A percentile compares a stretch with the other conserved stretches of the same genome.
These are phyloP conservation scores for Globisporangium spinosum DNA, from an alignment of 352 stramenopile species.

Conservation along the genomic window DNA sequence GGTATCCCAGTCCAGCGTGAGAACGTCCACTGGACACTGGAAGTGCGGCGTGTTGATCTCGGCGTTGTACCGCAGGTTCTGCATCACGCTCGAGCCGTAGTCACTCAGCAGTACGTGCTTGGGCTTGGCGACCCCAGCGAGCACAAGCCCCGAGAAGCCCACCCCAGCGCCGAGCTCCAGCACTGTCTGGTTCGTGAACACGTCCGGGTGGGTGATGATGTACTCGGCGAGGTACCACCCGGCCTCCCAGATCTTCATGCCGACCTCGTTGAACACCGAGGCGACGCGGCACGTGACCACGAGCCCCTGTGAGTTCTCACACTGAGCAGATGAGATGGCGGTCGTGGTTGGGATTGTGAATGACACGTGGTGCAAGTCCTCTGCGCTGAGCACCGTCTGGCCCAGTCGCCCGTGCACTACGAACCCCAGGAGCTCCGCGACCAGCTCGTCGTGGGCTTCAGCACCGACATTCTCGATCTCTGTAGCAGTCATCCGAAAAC, in stretches of 20 bases:
- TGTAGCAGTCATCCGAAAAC: conserved; percentile 12
- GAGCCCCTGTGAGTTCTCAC: conserved; percentile 1
- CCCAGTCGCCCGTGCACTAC: conserved; percentile 33
- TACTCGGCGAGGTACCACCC: conserved; percentile 78
- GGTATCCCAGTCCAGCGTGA: conserved; percentile 67
- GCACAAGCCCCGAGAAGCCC: conserved; percentile 60
- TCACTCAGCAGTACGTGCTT: conserved; percentile 60
- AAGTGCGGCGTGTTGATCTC: conserved; percentile 60
- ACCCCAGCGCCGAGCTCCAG: conserved; percentile 74
- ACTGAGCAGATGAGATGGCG: not conserved
- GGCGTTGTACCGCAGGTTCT: conserved; percentile 79
- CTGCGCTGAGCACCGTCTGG: conserved; percentile 32
- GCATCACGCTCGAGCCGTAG: conserved; percentile 78
- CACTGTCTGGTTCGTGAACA: conserved; percentile 50
- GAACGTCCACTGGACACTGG: conserved; percentile 47
- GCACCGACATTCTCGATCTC: conserved; percentile 44
- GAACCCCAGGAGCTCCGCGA: conserved; percentile 53
- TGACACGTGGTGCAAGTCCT: conserved; percentile 75
- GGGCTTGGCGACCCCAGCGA: conserved; percentile 39
- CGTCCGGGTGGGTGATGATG: conserved; percentile 41
- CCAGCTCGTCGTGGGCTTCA: conserved; percentile 54
- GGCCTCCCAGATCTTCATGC: conserved; percentile 81
- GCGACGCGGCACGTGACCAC: conserved; percentile 75
- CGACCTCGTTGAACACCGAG: conserved; percentile 79
- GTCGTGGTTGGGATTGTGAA: conserved; percentile 35